Evolutionary conservation across 139 green algal species (phyloP).

Genomic region (Coccomyxa sp.): DNA sequence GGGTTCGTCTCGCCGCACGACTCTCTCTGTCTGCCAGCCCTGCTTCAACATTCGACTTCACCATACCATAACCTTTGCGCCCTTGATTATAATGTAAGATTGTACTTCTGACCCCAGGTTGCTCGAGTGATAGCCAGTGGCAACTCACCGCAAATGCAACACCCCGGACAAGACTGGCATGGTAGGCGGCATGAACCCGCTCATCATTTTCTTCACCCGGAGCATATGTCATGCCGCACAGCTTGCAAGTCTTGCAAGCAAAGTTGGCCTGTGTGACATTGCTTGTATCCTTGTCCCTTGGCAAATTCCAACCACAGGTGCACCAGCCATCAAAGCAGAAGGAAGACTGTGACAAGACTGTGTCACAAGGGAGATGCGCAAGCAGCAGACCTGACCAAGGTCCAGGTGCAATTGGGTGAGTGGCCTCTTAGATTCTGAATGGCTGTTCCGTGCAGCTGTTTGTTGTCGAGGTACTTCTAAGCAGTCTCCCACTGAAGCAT

Average conservation of each 20-base stretch:
- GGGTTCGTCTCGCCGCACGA: neutral
- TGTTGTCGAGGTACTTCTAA: too few species aligned
- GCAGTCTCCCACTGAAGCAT: too few species aligned
- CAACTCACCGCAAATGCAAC: conserved; percentile 19
- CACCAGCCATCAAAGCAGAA: too few species aligned
- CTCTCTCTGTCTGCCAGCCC: conserved; percentile 17
- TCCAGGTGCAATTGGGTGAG: conserved; percentile 42
- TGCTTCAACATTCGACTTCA: neutral
- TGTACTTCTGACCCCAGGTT: neutral
- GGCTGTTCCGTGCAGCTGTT: too few species aligned
- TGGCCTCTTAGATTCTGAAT: neutral
- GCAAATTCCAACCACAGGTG: too few species aligned
- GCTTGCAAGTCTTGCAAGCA: conserved; percentile 21
- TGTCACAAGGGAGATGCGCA: too few species aligned
- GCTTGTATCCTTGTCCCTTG: neutral
- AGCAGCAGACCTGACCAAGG: conserved; percentile 28
- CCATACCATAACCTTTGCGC: too few species aligned
- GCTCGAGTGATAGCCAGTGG: neutral
- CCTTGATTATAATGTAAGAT: neutral
- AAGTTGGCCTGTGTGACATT: conserved; percentile 30
- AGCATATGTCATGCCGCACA: conserved; percentile 42
- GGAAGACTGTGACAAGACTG: too few species aligned
- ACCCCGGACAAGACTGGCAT: conserved; percentile 9
- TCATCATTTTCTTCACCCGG: conserved; percentile 36
- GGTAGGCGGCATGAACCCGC: conserved; percentile 29